Base-by-base conservation (phyloP, 441 rosid species). In the Geranium incanum region DNA sequence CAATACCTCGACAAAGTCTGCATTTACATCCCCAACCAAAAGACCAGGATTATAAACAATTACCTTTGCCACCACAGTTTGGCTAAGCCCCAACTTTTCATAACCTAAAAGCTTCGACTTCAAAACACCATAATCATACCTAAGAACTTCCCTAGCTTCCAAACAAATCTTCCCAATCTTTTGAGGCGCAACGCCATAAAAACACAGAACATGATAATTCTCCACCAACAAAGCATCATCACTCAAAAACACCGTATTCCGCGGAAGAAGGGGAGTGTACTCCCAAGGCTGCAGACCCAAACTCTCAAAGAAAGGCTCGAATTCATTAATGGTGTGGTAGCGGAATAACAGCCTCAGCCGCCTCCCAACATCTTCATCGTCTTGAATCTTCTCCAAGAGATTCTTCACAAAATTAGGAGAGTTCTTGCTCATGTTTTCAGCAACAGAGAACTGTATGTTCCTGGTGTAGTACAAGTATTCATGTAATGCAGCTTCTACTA, bases 291-390 rank as follows among this genome's bases (percentile, higher is more conserved):
- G 72, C 52, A 94, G 48, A 52, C 99, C 96, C 68, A 84, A 72
- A 74, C 97, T 91, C 91, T 94, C 95, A 43, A 87, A 83, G 79
- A 88, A 91, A 36, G 91, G 93, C 82, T 91, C 97, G 43, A 88
- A 94, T 69, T 94, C 99, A 76, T 94, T 94, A 28, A 91, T 81
- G 36, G 98, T 93, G 67, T 88, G 89, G 76, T 84, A 93, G 37
- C 80, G 77, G 38, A 91, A 70, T 71, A 79, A 86, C 45, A 86
- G 85, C 0, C 84, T 57, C 21, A 91, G 66, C 13, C 84, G 78
- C 21, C 69, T 38, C 11, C 72, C 75, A 13, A 84, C 36, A 75
- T 87, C 83, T 48, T 68, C 80, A 62, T 67, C 80, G 68, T n/a
- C 62, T 36, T 74, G 62, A 12, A 85, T 72, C 33, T 79, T 82